Conservation (phyloP, 1,284 basidiomycete genomes). For the Marasmius fiardii region DNA sequence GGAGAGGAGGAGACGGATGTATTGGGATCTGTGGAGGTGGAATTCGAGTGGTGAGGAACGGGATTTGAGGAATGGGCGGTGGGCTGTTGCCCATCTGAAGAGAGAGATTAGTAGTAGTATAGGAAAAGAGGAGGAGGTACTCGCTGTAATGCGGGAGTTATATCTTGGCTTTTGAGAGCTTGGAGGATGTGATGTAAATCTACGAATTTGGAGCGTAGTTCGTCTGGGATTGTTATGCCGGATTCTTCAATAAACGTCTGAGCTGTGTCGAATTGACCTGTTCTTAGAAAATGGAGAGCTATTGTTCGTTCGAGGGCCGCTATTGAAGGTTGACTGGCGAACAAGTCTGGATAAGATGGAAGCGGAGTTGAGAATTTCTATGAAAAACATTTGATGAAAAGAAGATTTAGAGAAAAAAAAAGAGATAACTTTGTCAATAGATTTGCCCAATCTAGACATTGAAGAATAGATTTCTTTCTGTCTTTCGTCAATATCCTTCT, state of each 20-base stretch:
- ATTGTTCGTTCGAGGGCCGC: constrained; percentile 71
- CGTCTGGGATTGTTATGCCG: constrained; percentile 53
- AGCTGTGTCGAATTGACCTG: constrained; percentile 75
- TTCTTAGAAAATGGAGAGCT: constrained; percentile 74
- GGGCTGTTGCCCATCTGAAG: constrained; percentile 71
- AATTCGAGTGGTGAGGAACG: constrained; percentile 82
- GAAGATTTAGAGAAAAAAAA: too few species aligned
- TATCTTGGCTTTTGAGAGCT: constrained; percentile 64
- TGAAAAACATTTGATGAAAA: too few species aligned
- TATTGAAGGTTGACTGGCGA: constrained; percentile 56
- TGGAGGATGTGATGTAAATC: constrained; percentile 74
- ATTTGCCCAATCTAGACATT: constrained; percentile 76
- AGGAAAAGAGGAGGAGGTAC: constrained; percentile 30
- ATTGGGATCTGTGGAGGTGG: constrained; percentile 83
- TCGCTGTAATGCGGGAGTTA: constrained; percentile 72
- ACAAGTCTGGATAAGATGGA: constrained; percentile 69
- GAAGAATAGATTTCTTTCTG: constrained; percentile 85
- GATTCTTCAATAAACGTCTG: constrained; percentile 79
- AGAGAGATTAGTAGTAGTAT: constrained; percentile 10
- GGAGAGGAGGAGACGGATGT: constrained; percentile 68
- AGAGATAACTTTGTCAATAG: constrained; percentile 93
- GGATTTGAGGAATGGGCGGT: constrained; percentile 61
- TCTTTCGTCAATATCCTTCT: constrained; percentile 83
- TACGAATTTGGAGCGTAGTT: constrained; percentile 59
- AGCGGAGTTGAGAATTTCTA: constrained; percentile 71